phyloP scores from a whole-genome alignment of 768 basidiomycete species.

The Mrakia gelida region DNA sequence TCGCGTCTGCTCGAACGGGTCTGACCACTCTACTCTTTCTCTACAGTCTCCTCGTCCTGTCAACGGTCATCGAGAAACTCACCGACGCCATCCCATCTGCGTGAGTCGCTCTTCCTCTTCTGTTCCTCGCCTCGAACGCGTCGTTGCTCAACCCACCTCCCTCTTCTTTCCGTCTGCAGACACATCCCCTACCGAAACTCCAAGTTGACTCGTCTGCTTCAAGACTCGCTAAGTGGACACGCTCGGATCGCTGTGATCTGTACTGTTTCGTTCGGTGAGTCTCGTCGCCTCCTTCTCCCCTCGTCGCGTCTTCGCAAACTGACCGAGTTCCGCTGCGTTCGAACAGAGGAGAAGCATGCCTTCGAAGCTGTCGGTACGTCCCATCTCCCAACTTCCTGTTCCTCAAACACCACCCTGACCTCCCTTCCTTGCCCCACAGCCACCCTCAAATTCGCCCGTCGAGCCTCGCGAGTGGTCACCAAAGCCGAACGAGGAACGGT shows the following conservation, averaged over 20 bases:
- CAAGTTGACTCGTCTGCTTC: conserved; percentile 45
- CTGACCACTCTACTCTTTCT: too few relatives aligned
- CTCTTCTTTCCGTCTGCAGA: background rate
- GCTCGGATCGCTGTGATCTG: conserved; percentile 47
- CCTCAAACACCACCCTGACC: background rate
- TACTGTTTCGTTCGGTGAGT: conserved; percentile 34
- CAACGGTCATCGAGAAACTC: conserved; percentile 43
- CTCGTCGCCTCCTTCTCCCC: too few relatives aligned
- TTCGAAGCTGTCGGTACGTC: conserved; percentile 41
- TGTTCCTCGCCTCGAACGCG: background rate
- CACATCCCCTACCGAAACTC: conserved; percentile 46
- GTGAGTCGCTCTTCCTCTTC: conserved; percentile 30
- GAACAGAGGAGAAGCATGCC: conserved; percentile 42
- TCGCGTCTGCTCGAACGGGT: background rate
- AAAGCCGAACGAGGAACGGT: conserved; percentile 44
- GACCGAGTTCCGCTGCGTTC: background rate
- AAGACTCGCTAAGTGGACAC: conserved; percentile 45
- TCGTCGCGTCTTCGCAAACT: background rate
- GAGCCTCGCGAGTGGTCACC: conserved; percentile 45
- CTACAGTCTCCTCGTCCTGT: conserved; percentile 40
- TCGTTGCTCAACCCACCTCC: background rate
- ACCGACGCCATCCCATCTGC: conserved; percentile 39
- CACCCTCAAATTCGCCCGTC: conserved; percentile 44
- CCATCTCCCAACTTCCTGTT: background rate
- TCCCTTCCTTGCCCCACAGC: background rate